Percentiles rank a stretch among this genome's conserved stretches.
These are phyloP conservation scores for Penicillium freii DNA, from an alignment of 2,329 filamentous ascomycete genomes.

Conservation along the genomic window DNA sequence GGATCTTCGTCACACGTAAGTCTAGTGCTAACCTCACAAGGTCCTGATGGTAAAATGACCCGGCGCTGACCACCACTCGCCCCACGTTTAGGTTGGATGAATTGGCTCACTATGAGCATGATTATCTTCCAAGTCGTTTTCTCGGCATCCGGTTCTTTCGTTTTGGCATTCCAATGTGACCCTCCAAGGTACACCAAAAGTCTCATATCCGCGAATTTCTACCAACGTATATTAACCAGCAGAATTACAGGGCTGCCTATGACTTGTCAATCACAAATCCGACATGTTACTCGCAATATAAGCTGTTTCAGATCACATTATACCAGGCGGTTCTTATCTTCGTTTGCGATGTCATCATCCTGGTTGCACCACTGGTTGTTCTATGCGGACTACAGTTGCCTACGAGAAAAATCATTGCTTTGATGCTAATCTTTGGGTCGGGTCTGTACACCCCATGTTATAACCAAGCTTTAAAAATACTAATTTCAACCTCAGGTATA, in stretches of 20 bases:
- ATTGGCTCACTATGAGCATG: conserved; percentile 2
- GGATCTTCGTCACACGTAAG: conserved; percentile 9
- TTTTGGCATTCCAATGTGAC: conserved; percentile 7
- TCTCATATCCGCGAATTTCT: background rate
- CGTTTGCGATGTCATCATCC: conserved; percentile 4
- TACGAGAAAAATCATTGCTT: conserved; percentile 5
- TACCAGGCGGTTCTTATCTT: conserved; percentile 13
- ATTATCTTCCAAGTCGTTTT: conserved; percentile 6
- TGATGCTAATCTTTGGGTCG: conserved; percentile 12
- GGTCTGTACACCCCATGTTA: background rate
- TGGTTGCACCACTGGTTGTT: conserved; percentile 4
- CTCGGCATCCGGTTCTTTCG: conserved; percentile 6
- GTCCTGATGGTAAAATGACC: background rate
- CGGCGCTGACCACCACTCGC: background rate
- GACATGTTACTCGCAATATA: conserved; percentile 6
- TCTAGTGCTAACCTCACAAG: background rate
- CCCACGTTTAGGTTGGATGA: conserved; percentile 4
- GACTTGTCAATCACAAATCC: background rate
- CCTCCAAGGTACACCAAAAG: conserved; percentile 1
- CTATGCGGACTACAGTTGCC: conserved; percentile 6
- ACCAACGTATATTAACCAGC: background rate
- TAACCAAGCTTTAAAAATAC: background rate
- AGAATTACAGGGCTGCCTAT: background rate
- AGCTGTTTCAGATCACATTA: conserved; percentile 6
- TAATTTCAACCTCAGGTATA: conserved; percentile 6